Evolutionary conservation across 1,284 basidiomycete species (phyloP).

Genomic region (Hymenochaete sp.): DNA sequence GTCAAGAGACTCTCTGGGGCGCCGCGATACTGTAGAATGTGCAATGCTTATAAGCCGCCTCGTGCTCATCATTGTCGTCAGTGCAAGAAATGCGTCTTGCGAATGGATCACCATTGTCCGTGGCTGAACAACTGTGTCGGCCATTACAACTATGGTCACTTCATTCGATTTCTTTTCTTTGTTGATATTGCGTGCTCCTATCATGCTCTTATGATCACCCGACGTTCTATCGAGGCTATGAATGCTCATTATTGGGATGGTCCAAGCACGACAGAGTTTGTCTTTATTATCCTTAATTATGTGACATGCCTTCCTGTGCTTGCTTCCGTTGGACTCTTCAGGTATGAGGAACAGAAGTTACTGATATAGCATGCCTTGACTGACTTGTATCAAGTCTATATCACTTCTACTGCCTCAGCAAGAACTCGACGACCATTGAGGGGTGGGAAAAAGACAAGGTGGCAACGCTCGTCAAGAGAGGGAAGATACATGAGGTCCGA

Average conservation of each 20-base stretch:
- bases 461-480: conserved; percentile 74
- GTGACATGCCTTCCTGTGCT: conserved; percentile 80
- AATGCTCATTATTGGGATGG: conserved; percentile 50
- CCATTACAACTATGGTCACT: conserved; percentile 83
- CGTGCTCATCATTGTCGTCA: conserved; percentile 83
- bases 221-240: conserved; percentile 48
- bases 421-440: conserved; percentile 94
- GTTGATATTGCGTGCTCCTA: conserved; percentile 85
- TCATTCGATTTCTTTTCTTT: conserved; percentile 86
- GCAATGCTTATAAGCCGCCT: conserved; percentile 64
- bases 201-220: conserved; percentile 71
- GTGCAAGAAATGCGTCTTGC: conserved; percentile 77
- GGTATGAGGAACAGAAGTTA: conserved; percentile 32
- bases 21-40: conserved; percentile 79
- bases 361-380: conserved; percentile 7
- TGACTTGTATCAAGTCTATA: conserved; percentile 53
- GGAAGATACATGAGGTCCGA: conserved; percentile 75
- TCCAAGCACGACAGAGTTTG: conserved; percentile 59
- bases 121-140: conserved; percentile 91
- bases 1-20: conserved; percentile 77
- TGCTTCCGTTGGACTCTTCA: conserved; percentile 80
- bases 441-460: conserved; percentile 97
- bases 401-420: conserved; percentile 74
- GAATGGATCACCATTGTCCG: conserved; percentile 90
- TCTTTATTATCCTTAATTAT: conserved; percentile 86